Conservation (phyloP, 2,329 filamentous ascomycete species). For the Fusarium stilboides region DNA sequence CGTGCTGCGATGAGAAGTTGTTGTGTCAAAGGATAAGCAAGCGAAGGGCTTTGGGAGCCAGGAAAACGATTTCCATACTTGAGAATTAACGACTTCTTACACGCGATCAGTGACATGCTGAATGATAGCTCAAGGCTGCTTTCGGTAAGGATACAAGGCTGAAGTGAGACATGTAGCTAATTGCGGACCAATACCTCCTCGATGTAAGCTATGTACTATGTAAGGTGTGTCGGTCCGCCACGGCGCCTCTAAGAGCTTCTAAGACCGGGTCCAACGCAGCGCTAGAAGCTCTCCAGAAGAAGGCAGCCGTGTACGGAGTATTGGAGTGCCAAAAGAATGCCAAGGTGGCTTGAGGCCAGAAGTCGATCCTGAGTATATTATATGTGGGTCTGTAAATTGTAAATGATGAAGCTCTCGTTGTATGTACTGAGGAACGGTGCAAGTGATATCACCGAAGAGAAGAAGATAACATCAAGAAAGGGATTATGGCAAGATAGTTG, state of each 20-base stretch:
- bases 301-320: slow-evolving; percentile 18
- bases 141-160: slow-evolving; percentile 24
- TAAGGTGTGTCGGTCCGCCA: slow-evolving; percentile 3
- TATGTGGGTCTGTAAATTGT: slow-evolving; percentile 1
- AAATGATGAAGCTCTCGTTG: background rate
- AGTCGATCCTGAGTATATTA: slow-evolving; percentile 21
- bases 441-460: slow-evolving; percentile 10
- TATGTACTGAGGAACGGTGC: slow-evolving; percentile 4
- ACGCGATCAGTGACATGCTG: background rate
- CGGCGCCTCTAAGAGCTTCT: background rate
- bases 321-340: slow-evolving; percentile 26
- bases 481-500: slow-evolving; percentile 11
- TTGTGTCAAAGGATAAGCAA: background rate
- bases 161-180: slow-evolving; percentile 17
- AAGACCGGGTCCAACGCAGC: slow-evolving; percentile 18
- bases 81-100: slow-evolving; percentile 11
- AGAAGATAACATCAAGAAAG: background rate
- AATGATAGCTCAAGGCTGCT: background rate
- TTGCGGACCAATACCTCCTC: slow-evolving; percentile 25
- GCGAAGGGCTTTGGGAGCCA: background rate
- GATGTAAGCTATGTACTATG: background rate
- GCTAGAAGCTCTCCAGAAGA: slow-evolving; percentile 34
- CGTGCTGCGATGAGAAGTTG: background rate
- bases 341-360: slow-evolving; percentile 23
- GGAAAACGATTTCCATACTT: slow-evolving; percentile 5